phyloP scores from a whole-genome alignment of 352 stramenopile genomes.

The Globisporangium iwayamae region DNA sequence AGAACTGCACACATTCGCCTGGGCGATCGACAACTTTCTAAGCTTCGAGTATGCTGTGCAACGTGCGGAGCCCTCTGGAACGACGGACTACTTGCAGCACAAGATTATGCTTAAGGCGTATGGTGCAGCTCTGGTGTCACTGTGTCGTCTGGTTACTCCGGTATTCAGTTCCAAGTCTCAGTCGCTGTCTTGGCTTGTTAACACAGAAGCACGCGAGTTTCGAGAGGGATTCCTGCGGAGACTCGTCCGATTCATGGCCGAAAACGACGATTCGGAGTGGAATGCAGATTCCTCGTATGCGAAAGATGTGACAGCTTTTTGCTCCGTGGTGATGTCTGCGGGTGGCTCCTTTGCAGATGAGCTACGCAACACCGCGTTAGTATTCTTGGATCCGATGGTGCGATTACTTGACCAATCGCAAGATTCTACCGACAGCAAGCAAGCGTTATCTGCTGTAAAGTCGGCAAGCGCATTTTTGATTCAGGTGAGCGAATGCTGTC shows the following conservation, averaged over 20 bases:
- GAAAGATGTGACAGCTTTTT: slow-evolving; percentile 29
- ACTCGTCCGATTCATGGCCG: slow-evolving; percentile 7
- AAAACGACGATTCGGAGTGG: slow-evolving; percentile 11
- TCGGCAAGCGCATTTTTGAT: slow-evolving; percentile 13
- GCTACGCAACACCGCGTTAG: slow-evolving; percentile 19
- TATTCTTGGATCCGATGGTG: slow-evolving; percentile 18
- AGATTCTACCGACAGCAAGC: background rate
- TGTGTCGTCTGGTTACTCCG: slow-evolving; percentile 12
- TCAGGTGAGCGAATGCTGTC: slow-evolving; percentile 6
- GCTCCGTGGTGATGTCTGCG: slow-evolving; percentile 13
- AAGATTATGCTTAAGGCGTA: slow-evolving; percentile 18
- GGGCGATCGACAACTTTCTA: slow-evolving; percentile 36
- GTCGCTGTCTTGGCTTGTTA: slow-evolving; percentile 14
- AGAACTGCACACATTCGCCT: slow-evolving; percentile 26
- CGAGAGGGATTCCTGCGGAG: background rate
- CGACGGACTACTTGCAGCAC: background rate
- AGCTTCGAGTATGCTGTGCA: slow-evolving; percentile 18
- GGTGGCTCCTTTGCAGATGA: slow-evolving; percentile 21
- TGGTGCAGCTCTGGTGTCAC: slow-evolving; percentile 8
- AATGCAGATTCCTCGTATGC: slow-evolving; percentile 12
- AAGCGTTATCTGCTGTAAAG: slow-evolving; percentile 1
- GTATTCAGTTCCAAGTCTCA: background rate
- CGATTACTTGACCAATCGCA: slow-evolving; percentile 14
- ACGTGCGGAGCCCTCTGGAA: background rate
- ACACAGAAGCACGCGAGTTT: slow-evolving; percentile 1